Evolutionary conservation across 2,329 filamentous ascomycete species (phyloP).

Genomic region (Fusarium odoratissimum): DNA sequence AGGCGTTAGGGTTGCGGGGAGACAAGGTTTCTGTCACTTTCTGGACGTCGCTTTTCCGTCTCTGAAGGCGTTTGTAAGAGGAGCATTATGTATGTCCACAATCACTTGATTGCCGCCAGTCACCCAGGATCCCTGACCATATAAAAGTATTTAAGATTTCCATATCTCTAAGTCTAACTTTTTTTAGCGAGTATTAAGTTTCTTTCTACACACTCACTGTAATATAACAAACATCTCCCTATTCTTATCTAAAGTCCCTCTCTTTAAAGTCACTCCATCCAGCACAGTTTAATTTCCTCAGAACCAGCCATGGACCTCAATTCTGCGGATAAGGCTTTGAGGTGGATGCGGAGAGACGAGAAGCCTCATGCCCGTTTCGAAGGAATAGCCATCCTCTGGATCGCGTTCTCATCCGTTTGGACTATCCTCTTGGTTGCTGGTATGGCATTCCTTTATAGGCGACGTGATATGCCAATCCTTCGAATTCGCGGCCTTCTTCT

Average conservation of each 20-base stretch:
- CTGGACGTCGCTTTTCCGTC: not conserved
- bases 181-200: too few species aligned
- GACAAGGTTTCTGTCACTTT: not conserved
- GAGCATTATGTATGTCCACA: not conserved
- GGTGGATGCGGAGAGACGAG: not conserved
- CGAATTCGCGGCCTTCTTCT: constrained; percentile 55
- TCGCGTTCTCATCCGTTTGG: constrained; percentile 6
- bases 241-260: not conserved
- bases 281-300: not conserved
- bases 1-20: not conserved
- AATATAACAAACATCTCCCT: not conserved
- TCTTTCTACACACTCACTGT: too few species aligned
- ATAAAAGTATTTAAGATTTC: too few species aligned
- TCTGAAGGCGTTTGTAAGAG: not conserved
- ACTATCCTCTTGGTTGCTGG: constrained; percentile 38
- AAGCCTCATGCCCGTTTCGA: constrained; percentile 2
- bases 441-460: constrained; percentile 53
- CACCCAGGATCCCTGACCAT: too few species aligned
- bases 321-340: not conserved
- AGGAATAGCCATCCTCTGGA: not conserved
- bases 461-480: constrained; percentile 52
- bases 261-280: not conserved
- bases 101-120: too few species aligned
- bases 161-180: too few species aligned
- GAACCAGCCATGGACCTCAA: constrained; percentile 4